Percentiles rank a stretch among this genome's conserved stretches.
Conservation (phyloP, 768 basidiomycete genomes). For the Xanthoconium stramineum region DNA sequence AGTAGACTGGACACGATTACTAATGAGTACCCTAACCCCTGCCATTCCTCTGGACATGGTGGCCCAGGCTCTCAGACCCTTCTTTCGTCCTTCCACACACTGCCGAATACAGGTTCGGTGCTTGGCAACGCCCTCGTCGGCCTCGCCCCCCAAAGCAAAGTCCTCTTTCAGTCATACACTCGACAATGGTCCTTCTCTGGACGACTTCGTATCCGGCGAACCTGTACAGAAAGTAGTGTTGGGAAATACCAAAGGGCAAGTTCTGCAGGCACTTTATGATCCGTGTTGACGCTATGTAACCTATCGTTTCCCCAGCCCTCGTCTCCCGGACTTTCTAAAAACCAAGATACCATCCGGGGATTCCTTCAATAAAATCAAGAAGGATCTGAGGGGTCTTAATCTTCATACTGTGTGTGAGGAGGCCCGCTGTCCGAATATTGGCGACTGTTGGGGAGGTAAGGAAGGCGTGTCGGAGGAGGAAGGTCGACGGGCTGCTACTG, state of each 20-base stretch:
- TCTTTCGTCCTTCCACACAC: constrained; percentile 8
- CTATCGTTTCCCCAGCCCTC: constrained; percentile 50
- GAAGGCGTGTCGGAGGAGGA: constrained; percentile 61
- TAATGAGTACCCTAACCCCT: background rate
- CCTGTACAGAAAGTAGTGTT: constrained; percentile 60
- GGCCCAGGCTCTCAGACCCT: constrained; percentile 10
- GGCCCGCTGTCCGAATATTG: constrained; percentile 97
- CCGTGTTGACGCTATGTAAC: background rate
- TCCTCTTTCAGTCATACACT: constrained; percentile 50
- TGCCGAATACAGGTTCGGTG: constrained; percentile 32
- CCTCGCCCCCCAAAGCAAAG: constrained; percentile 29
- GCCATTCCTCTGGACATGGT: constrained; percentile 4
- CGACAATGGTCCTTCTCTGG: constrained; percentile 66
- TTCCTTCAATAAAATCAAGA: constrained; percentile 91
- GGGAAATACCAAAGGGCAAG: constrained; percentile 68
- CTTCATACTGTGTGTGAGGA: constrained; percentile 99
- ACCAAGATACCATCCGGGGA: constrained; percentile 87
- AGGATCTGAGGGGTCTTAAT: constrained; percentile 85
- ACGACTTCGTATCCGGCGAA: constrained; percentile 73
- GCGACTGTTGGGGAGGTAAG: constrained; percentile 98
- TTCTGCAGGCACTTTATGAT: constrained; percentile 3
- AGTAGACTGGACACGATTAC: background rate
- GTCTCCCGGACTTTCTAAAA: constrained; percentile 85
- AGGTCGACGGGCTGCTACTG: constrained; percentile 82
- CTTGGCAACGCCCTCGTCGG: constrained; percentile 45